These are phyloP conservation scores for Ocimum tenuiflorum DNA, from an alignment of 257 asterid genomes.

Conservation along the genomic window DNA sequence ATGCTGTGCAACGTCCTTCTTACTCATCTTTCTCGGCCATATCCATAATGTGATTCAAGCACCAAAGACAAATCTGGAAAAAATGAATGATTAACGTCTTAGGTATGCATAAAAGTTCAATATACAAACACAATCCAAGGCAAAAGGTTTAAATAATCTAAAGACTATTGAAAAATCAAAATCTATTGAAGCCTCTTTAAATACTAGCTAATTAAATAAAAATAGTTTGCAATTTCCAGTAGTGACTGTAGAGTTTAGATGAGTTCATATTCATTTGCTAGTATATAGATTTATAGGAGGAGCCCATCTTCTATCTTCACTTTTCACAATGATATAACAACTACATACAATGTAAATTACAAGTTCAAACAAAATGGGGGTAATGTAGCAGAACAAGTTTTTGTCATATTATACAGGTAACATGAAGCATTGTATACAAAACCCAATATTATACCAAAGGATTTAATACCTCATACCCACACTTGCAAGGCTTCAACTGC, in stretches of 20 bases:
- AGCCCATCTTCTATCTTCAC: neutral
- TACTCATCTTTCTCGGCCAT: slow-evolving; percentile 80
- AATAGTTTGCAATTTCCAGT: neutral
- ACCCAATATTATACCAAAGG: neutral
- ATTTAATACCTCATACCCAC: slow-evolving; percentile 75
- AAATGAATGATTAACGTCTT: neutral
- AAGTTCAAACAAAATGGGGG: neutral
- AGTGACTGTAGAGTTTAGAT: neutral
- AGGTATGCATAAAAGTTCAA: slow-evolving; percentile 1
- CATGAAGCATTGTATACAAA: slow-evolving; percentile 7
- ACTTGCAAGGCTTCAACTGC: slow-evolving; percentile 96
- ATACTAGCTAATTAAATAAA: neutral
- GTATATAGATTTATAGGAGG: neutral
- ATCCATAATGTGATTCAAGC: slow-evolving; percentile 99
- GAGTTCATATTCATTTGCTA: neutral
- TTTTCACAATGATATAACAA: neutral
- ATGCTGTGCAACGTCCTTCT: slow-evolving; percentile 96
- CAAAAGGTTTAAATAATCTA: neutral
- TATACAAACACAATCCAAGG: neutral
- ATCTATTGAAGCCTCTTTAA: neutral
- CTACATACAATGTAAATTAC: neutral
- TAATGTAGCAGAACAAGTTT: neutral
- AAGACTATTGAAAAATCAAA: neutral
- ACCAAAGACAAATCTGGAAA: slow-evolving; percentile 90
- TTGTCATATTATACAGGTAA: neutral